phyloP scores from a whole-genome alignment of 139 green algal genomes.

The Yamagishiella unicocca region DNA sequence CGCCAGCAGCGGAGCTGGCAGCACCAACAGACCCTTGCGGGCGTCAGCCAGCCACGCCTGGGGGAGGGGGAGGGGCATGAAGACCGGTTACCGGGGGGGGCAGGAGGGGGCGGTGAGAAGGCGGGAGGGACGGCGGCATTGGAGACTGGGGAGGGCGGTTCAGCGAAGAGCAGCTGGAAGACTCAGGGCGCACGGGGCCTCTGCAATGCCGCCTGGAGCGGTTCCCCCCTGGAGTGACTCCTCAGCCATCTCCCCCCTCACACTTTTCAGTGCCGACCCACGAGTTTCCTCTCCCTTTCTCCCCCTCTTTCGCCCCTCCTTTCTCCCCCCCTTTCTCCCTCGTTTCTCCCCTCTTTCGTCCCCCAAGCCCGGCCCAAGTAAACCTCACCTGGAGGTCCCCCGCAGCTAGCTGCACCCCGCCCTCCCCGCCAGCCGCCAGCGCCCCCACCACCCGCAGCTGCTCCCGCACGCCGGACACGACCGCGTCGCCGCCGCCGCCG shows the following conservation, averaged over 20 bases:
- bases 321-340: too few relatives aligned
- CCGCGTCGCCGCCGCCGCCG: not conserved
- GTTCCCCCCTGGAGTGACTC: too few relatives aligned
- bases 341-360: too few relatives aligned
- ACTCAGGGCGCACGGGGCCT: too few relatives aligned
- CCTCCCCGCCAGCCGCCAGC: conserved; percentile 13
- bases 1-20: conserved; percentile 29
- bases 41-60: conserved; percentile 21
- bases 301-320: too few relatives aligned
- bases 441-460: not conserved
- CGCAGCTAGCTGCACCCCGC: not conserved
- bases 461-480: not conserved
- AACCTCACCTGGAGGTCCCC: not conserved
- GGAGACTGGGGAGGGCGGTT: too few relatives aligned
- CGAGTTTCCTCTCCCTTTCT: too few relatives aligned
- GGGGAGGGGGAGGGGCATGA: not conserved
- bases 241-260: too few relatives aligned
- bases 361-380: too few relatives aligned
- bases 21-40: not conserved
- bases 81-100: not conserved
- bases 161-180: too few relatives aligned
- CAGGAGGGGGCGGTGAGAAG: not conserved
- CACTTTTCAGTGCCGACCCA: too few relatives aligned
- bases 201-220: too few relatives aligned
- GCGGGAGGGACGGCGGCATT: not conserved